Evolutionary conservation across 495 filamentous ascomycete genomes (phyloP).

Genomic region (Neurospora cerealis): DNA sequence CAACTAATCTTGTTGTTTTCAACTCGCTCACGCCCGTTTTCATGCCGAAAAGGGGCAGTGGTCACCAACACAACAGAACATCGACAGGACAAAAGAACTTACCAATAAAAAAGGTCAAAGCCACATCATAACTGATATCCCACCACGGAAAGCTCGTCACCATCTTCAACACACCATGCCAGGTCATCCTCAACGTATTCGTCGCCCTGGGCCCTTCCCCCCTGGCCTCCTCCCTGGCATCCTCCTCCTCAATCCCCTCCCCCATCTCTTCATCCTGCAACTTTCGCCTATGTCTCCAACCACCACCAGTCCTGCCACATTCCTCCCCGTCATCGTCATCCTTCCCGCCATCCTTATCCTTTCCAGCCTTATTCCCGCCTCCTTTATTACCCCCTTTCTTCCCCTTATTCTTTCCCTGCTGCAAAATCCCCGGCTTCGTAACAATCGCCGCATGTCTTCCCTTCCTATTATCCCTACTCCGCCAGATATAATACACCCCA

Average conservation of each 20-base stretch:
- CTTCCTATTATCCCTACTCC: slow-evolving; percentile 63
- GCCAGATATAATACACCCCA: slow-evolving; percentile 23
- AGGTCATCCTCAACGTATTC: slow-evolving; percentile 25
- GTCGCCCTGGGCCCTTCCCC: slow-evolving; percentile 36
- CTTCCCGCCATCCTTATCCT: not conserved
- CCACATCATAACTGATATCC: slow-evolving; percentile 62
- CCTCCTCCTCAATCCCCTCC: not conserved
- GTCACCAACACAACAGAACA: not conserved
- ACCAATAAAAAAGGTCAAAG: slow-evolving; percentile 53
- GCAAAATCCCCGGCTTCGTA: slow-evolving; percentile 11
- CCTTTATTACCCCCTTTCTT: not conserved
- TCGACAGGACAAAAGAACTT: not conserved
- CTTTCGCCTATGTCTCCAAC: not conserved
- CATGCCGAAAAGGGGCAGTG: not conserved
- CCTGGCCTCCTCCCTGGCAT: slow-evolving; percentile 12
- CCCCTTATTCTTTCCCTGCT: not conserved
- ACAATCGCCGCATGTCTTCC: slow-evolving; percentile 51
- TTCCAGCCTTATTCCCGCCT: not conserved
- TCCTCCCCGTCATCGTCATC: not conserved
- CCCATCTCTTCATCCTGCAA: not conserved
- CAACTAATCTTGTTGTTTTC: not conserved
- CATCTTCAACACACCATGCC: slow-evolving; percentile 45
- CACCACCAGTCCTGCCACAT: not conserved
- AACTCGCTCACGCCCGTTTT: not conserved
- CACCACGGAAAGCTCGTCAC: slow-evolving; percentile 48